Base-by-base conservation (phyloP, 1,284 basidiomycete species). In the Cutaneotrichosporon spelunceum region DNA sequence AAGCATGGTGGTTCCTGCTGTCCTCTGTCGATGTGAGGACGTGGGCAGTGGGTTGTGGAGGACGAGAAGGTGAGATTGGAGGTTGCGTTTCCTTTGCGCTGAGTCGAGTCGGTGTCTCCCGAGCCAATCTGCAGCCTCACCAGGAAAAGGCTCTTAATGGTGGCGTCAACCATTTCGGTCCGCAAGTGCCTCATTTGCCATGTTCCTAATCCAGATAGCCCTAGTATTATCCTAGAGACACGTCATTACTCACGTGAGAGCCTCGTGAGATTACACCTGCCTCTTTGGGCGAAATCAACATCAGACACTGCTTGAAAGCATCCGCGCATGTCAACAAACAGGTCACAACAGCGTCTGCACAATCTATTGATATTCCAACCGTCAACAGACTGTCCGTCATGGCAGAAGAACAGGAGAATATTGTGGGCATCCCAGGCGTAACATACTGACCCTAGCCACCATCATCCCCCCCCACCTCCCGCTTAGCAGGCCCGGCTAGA, bases 351-450 rank as follows among this genome's bases (percentile, higher is more conserved):
- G 59, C 47, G 36, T 10, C 23, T 36, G 13, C 45, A 54, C 23
- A 7, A 24, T 49, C 60, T 48, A 60, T 50, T 47, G 53, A 58
- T 30, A 45, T 53, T 49, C 52, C 34, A 33, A 16, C n/a, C 30
- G 1, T 3, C 44, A 23, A 29, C 55, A n/a, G n/a, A 33, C 45
- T 34, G 8, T 13, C 30, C 52, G 63, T 49, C 44, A 76, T 75
- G 73, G 68, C 71, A 14, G 71, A 74, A 21, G 68, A 60, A 21
- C 71, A 73, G 50, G 73, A 75, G 66, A 72, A 73, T 36, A 58
- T 64, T 13, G 72, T 74, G 36, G 61, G 72, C 53, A 16, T 21
- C 13, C 14, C 26, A 16, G 4, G 13, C 2, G 16, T 19, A 33
- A 21, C n/a, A 14, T 16, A 23, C 19, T 56, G 33, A 42, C n/a